Evolutionary conservation across 1,139 yeast genomes (phyloP), one percentile per base, ranked within the genome.

Genomic region (Lodderomyces metapsilosis): DNA sequence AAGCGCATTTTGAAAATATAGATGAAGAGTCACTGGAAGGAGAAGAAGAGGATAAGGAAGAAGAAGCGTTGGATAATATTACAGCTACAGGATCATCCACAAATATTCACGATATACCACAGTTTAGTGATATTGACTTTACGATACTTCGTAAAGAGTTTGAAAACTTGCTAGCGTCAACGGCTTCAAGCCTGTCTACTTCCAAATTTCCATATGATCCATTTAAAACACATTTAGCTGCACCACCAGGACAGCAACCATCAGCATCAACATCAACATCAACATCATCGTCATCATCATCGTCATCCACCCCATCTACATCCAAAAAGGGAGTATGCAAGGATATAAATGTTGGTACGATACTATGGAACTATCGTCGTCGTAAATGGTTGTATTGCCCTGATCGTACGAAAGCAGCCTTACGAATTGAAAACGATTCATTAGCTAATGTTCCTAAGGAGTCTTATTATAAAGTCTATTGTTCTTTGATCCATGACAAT

Each of bases 341-440:
- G 30, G 20, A 30, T 16, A 18, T 49, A 11, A 51, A 52, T 28
- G 53, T 69, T 4, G 89, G 87, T 5, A 71, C 71, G 18, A 57
- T 61, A 4, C 65, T 83, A 18, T 85, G 89, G 91, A 72, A 74
- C 41, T 62, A 66, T 43, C 74, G 88, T 47, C 67, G 89, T 40
- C 55, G 59, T 8, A 70, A 77, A 41, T 84, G 94, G 94, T 57
- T 74, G 21, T 60, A 59, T 21, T 39, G 44, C 5, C 52, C 45
- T 45, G 39, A 42, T 35, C 28, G 13, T 2, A 53, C 48, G 20
- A 56, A 49, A 46, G 49, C 50, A 13, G 38, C 52, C 38, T 47
- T 56, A 37, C 46, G 62, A 45, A 36, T 52, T 38, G 38, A 51
- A 6, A 48, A 56, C 11, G 64, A 56, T 51, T 56, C 74, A 21